Evolutionary conservation across 805 yeast genomes (phyloP), one percentile per base, ranked within the genome.

Genomic region (Schizosaccharomyces octosporus): DNA sequence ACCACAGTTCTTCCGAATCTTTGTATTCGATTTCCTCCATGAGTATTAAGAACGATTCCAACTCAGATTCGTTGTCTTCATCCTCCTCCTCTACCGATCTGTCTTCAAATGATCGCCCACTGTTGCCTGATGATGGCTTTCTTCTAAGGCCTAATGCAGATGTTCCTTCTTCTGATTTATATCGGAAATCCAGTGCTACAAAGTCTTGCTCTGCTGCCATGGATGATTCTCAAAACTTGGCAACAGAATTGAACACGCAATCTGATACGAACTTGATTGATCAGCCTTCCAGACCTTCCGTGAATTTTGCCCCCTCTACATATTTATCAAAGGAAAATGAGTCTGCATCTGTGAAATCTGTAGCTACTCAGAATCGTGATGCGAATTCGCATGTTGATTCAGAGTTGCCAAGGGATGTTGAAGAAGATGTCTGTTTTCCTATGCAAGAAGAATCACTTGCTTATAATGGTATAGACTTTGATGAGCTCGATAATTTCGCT

Each of bases 401-500:
- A 36, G 59, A 55, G 59, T 21, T 19, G 11, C 19, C 59, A 3
- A 95, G 86, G 66, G 96, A 88, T 69, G 87, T 95, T 0, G 97
- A 90, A 68, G 96, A 87, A 69, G 97, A 90, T 78, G 98, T 90
- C 57, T 90, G 97, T 75, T 89, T 89, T 72, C 97, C 97, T 1
- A 84, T 87, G 87, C 84, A 83, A 63, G 80, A 78, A 62, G 74
- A 76, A 15, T 75, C 80, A 60, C 62, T 61, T 31, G 65, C 79
- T 55, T 62, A 62, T 29, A 82, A 81, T 63, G 96, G 95, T 19
- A 86, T 93, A 66, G 95, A 90, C 71, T 87, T 90, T 67, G 87
- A 82, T 67, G 97, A 88, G 68, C 79, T 90, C 65, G 95, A 87
- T 63, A 93, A 85, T 66, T 87, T 84, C 68, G 41, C 62, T 6